These are phyloP conservation scores for Umbelopsis ramanniana DNA, from an alignment of 192 early-diverging fungal species.

Conservation along the genomic window DNA sequence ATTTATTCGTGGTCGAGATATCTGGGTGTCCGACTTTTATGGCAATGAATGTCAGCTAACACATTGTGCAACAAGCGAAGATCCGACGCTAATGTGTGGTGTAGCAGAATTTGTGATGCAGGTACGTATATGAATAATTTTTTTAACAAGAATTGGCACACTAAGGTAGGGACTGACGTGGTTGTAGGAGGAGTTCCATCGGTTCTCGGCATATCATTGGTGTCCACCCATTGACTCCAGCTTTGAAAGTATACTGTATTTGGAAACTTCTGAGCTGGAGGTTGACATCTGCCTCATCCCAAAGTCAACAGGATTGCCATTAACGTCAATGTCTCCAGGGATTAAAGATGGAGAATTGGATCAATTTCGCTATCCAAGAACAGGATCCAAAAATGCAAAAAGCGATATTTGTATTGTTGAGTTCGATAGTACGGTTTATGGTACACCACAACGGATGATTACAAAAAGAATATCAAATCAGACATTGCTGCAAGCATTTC, in stretches of 20 bases:
- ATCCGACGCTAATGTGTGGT: constrained; percentile 57
- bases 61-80: constrained; percentile 48
- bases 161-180: neutral
- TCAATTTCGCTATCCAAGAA: constrained; percentile 62
- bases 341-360: constrained; percentile 48
- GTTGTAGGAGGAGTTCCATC: constrained; percentile 67
- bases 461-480: constrained; percentile 51
- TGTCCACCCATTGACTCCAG: constrained; percentile 25
- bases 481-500: constrained; percentile 51
- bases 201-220: constrained; percentile 70
- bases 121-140: constrained; percentile 23
- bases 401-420: constrained; percentile 59
- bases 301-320: constrained; percentile 4
- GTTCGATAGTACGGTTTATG: constrained; percentile 41
- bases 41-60: constrained; percentile 65
- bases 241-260: constrained; percentile 58
- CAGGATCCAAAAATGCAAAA: constrained; percentile 61
- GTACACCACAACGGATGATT: constrained; percentile 31
- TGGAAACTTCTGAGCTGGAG: constrained; percentile 58
- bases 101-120: constrained; percentile 76
- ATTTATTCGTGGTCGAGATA: constrained; percentile 64
- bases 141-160: neutral
- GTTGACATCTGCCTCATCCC: constrained; percentile 49
- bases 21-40: constrained; percentile 58
- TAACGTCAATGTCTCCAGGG: constrained; percentile 9